Evolutionary conservation across 495 filamentous ascomycete genomes (phyloP), one percentile per base, ranked within the genome.

Genomic region (Terfezia claveryi): DNA sequence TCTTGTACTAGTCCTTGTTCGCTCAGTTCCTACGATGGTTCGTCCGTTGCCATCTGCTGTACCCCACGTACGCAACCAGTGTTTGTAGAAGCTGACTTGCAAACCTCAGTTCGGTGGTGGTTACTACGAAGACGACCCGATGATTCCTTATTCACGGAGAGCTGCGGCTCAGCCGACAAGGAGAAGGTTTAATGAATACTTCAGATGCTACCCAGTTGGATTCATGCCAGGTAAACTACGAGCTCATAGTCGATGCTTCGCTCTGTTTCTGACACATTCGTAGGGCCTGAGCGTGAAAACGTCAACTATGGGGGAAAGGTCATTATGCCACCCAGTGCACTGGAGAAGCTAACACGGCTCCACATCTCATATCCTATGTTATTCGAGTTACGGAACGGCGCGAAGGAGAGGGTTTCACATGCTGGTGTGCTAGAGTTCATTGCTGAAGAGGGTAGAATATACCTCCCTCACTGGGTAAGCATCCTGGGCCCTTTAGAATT

Each of bases 351-450:
- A 57, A 92, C 89, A 1, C 73, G 85, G 59, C 73, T 98, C n/a
- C 91, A 96, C 68, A 92, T 98, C 57, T 87, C 91, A 58, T 98
- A 94, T 71, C 91, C 91, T 0, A 92, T 98, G 76, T 76, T 96
- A 56, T 89, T 98, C 66, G 87, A 96, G 76, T 74, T 98, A 36
- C 79, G 81, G 55, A 96, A 96, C 67, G 87, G 88, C 4, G 76
- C 80, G 17, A 81, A 79, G 64, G 79, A 80, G 14, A 80, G 72
- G 59, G 78, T 79, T 65, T 85, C 87, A 23, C 92, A 98, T 69
- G 87, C 84, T 8, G 91, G 91, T 70, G 92, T 96, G 51, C 68
- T 98, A 58, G 91, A 98, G 65, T 98, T 98, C 65, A 87, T 94
- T 55, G 91, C 91, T 10, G 91, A 96, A 66, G 91, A 98, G 68